Evolutionary conservation across 2,329 filamentous ascomycete genomes (phyloP), one percentile per base, ranked within the genome.

Genomic region (Sarocladium strictum): DNA sequence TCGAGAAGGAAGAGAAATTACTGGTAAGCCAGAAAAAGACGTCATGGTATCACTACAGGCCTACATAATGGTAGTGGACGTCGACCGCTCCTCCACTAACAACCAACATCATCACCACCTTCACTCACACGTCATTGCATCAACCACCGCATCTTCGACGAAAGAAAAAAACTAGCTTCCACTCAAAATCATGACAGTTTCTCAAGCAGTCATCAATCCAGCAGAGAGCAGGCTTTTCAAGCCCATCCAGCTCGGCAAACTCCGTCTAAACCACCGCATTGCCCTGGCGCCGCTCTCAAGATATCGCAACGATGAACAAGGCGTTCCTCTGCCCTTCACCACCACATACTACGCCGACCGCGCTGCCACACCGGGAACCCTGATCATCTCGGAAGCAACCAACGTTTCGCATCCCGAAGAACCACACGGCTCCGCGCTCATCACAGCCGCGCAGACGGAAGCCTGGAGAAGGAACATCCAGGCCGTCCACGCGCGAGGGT

Each of bases 401-500:
- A 58, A 77, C 75, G 11, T 56, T 72, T 6, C 29, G 6, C 29
- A 32, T 12, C 7, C 7, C 6, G 45, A 62, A 71, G 64, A 73
- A 15, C 19, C 14, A 11, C 11, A 57, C 45, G 75, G 77, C 0
- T 83, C 85, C 0, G 83, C 81, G 1, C 79, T 87, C 60, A 85
- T 74, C 60, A 76, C 66, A 40, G 65, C 73, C 1, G 73, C 70
- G 21, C 83, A 86, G 59, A 72, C 80, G 45, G 72, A 72, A 0
- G 78, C 73, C 0, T 88, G 84, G 85, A 78, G 75, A 14, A 69
- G 73, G 54, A 69, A 87, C 26, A 81, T 79, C 1, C 76, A 81
- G 49, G 79, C 77, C 1, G 83, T 88, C 1, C 85, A 88, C 67
- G 73, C 73, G 26, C 80, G 82, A 59, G 81, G 81, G 40, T 76